Conservation (phyloP, 306 rosid genomes). For the Inga leiocalycina region DNA sequence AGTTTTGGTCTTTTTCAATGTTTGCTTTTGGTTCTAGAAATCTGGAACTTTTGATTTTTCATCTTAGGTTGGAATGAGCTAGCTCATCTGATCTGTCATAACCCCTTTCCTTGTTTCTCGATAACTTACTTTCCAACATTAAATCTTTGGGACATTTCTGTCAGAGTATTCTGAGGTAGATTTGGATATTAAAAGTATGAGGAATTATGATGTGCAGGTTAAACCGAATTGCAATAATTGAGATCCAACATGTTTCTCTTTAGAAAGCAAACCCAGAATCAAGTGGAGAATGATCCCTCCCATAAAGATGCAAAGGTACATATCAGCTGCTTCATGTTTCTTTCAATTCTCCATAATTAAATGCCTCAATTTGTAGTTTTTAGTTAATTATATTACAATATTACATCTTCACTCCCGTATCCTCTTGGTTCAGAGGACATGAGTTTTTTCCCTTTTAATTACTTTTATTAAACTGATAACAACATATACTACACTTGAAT, state of each 20-base stretch:
- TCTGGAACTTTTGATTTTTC: background rate
- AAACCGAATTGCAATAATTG: conserved; percentile 10
- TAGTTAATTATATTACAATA: background rate
- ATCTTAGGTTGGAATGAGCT: background rate
- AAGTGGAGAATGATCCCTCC: conserved; percentile 52
- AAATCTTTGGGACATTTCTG: background rate
- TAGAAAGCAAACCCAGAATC: conserved; percentile 57
- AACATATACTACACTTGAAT: too few relatives aligned
- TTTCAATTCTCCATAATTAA: background rate
- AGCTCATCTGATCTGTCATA: background rate
- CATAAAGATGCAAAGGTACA: conserved; percentile 66
- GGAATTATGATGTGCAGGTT: conserved; percentile 40
- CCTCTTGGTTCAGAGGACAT: background rate
- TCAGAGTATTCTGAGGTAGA: background rate
- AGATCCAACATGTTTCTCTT: conserved; percentile 61
- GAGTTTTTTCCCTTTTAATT: background rate
- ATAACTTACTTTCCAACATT: background rate
- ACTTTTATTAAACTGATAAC: too few relatives aligned
- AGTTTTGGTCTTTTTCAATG: background rate
- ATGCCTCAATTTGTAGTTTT: background rate
- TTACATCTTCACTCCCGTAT: background rate
- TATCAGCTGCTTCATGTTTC: background rate
- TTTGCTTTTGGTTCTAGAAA: background rate
- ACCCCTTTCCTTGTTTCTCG: background rate
- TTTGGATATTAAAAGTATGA: background rate